Conservation (phyloP, 2,329 filamentous ascomycete species). For the Pestalotiopsis fici region DNA sequence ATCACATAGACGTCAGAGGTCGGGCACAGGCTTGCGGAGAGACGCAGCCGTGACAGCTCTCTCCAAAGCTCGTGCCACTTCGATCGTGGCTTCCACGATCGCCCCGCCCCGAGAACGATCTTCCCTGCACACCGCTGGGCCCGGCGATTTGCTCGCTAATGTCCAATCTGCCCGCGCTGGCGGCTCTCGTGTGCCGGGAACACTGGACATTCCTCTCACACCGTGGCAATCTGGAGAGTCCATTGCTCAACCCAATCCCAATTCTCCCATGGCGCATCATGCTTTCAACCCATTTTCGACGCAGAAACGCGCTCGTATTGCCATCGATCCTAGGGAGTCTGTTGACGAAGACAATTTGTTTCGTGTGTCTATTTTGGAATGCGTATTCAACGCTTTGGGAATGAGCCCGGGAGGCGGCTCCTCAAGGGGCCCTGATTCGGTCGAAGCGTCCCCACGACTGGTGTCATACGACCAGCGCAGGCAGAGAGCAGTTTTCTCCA, state of each 20-base stretch:
- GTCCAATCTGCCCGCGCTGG: slow-evolving; percentile 68
- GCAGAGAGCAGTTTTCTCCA: slow-evolving; percentile 78
- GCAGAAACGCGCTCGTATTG: slow-evolving; percentile 48
- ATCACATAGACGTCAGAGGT: slow-evolving; percentile 63
- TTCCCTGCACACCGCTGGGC: slow-evolving; percentile 55
- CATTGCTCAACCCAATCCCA: slow-evolving; percentile 23
- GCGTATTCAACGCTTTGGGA: slow-evolving; percentile 93
- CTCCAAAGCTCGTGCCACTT: slow-evolving; percentile 46
- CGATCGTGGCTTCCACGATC: slow-evolving; percentile 41
- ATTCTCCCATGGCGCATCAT: slow-evolving; percentile 50
- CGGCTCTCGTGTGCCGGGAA: slow-evolving; percentile 41
- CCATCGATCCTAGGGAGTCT: slow-evolving; percentile 73
- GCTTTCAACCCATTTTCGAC: slow-evolving; percentile 59
- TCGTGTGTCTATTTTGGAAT: slow-evolving; percentile 86
- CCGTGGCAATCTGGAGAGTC: slow-evolving; percentile 8
- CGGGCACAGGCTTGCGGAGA: slow-evolving; percentile 74
- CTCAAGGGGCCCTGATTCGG: slow-evolving; percentile 67
- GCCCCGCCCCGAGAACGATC: slow-evolving; percentile 40
- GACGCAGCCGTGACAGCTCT: slow-evolving; percentile 75
- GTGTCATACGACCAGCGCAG: slow-evolving; percentile 81
- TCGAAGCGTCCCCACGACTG: slow-evolving; percentile 81
- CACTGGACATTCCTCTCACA: slow-evolving; percentile 23
- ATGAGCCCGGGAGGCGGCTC: slow-evolving; percentile 69
- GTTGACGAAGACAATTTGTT: slow-evolving; percentile 88
- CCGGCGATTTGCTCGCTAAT: slow-evolving; percentile 80